Base-by-base conservation (phyloP, 2,329 filamentous ascomycete species). In the Ophiognomonia clavigignenti-juglandacearum region DNA sequence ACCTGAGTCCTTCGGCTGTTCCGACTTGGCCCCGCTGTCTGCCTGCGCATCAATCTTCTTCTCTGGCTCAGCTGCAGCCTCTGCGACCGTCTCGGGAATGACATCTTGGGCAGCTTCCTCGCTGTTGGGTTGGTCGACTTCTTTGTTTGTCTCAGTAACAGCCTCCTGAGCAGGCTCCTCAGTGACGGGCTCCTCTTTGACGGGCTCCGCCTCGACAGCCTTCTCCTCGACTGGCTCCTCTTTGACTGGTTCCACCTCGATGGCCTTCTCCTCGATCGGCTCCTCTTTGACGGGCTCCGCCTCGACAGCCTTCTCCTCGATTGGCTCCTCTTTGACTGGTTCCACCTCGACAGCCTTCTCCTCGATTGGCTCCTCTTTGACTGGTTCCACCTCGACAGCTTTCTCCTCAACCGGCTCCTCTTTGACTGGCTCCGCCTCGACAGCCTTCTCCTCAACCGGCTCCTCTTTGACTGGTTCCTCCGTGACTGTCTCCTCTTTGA, bases 1-100 rank as follows among this genome's bases (percentile, higher is more conserved):
- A 52, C 50, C 50, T 52, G 45, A 37, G 20, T 49, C 35, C 35
- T 39, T 41, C 43, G 41, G 32, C 29, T 40, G 32, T 39, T 48
- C 24, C 32, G 41, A 13, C 16, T 35, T 32, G 18, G 19, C 32
- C 14, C 24, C 32, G 18, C 36, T 38, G 13, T 16, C 20, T 22
- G 45, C 42, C 42, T 43, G 38, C 29, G 32, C 29, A 14, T 32
- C 39, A 19, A 20, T 42, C 14, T 32, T 31, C 20, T 44, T 37
- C 11, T 45, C 39, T 9, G 24, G 26, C 37, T 39, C 32, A n/a
- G 41, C 49, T 27, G 34, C 23, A n/a, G n/a, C 6, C 34, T 42
- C 45, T 19, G 32, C 14, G 4, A 39, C 19, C 11, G 23, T 23
- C 11, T 34, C 39, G 14, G 32, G n/a, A 8, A 24, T 18, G 23